Evolutionary conservation across 2,329 filamentous ascomycete species (phyloP).

Genomic region (Apiospora kogelbergensis): DNA sequence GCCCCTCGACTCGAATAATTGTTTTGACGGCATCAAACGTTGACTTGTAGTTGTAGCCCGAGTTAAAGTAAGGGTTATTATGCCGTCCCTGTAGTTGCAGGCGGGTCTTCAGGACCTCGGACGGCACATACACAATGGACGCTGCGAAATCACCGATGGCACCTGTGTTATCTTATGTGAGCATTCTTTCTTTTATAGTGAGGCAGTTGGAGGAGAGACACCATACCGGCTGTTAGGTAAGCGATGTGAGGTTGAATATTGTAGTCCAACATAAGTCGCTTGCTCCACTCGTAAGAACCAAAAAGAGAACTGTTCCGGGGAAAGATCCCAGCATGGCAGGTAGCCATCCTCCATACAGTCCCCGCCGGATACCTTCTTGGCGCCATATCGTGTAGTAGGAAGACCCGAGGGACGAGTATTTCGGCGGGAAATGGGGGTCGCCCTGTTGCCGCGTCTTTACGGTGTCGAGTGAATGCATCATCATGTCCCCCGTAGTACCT

Average conservation of each 20-base stretch:
- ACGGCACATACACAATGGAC: constrained; percentile 91
- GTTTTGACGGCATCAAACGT: constrained; percentile 83
- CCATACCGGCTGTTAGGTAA: constrained; percentile 78
- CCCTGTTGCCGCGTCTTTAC: constrained; percentile 98
- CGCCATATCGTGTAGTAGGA: constrained; percentile 92
- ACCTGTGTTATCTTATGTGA: constrained; percentile 48
- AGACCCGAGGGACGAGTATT: constrained; percentile 85
- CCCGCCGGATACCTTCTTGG: constrained; percentile 83
- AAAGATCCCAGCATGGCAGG: constrained; percentile 92
- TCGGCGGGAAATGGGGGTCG: constrained; percentile 88
- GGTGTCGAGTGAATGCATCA: constrained; percentile 98
- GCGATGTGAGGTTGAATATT: constrained; percentile 80
- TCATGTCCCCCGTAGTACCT: constrained; percentile 89
- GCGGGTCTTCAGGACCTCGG: constrained; percentile 96
- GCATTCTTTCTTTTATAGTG: not conserved
- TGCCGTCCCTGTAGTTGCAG: constrained; percentile 91
- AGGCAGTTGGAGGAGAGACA: not conserved
- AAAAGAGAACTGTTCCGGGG: constrained; percentile 94
- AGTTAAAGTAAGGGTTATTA: constrained; percentile 92
- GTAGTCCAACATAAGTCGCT: constrained; percentile 80
- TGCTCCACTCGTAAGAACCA: constrained; percentile 93
- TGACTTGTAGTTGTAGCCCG: constrained; percentile 92
- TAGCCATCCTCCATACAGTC: constrained; percentile 89
- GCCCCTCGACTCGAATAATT: constrained; percentile 80
- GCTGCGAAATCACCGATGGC: constrained; percentile 91